Conservation (phyloP, 73 alveolate genomes). For the Stentor roeselii region DNA sequence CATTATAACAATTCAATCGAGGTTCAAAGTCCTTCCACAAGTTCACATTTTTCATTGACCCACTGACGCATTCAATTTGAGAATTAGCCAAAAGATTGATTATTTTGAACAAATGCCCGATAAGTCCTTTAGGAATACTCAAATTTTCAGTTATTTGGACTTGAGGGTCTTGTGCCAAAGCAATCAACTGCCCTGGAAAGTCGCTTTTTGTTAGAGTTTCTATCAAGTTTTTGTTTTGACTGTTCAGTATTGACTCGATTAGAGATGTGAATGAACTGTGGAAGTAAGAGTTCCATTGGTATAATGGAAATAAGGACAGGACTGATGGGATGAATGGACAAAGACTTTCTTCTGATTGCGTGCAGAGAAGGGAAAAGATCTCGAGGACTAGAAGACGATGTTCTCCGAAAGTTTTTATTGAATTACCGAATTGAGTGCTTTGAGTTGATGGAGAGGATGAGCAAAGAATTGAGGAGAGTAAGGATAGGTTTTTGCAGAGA, state of each 20-base stretch:
- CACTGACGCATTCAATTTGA: neutral
- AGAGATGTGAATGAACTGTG: neutral
- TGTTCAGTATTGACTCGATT: neutral
- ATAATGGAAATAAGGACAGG: neutral
- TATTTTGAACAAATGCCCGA: neutral
- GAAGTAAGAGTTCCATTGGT: neutral
- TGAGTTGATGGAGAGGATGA: too few species aligned
- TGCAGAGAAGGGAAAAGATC: neutral
- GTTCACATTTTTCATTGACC: neutral
- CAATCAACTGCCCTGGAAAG: neutral
- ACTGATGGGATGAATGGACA: too few species aligned
- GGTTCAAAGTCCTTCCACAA: neutral
- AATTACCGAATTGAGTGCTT: neutral
- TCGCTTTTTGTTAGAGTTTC: neutral
- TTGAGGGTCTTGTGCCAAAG: neutral
- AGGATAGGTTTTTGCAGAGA: neutral
- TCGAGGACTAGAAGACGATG: neutral
- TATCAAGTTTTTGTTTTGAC: too few species aligned
- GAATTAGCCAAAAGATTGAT: neutral
- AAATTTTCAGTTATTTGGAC: neutral
- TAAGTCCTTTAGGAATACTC: neutral
- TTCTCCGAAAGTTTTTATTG: neutral
- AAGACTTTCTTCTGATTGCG: neutral
- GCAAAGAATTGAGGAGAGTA: neutral
- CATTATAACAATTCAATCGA: neutral